Base-by-base conservation (phyloP, 2,329 filamentous ascomycete genomes). In the Aspergillus novoparasiticus region DNA sequence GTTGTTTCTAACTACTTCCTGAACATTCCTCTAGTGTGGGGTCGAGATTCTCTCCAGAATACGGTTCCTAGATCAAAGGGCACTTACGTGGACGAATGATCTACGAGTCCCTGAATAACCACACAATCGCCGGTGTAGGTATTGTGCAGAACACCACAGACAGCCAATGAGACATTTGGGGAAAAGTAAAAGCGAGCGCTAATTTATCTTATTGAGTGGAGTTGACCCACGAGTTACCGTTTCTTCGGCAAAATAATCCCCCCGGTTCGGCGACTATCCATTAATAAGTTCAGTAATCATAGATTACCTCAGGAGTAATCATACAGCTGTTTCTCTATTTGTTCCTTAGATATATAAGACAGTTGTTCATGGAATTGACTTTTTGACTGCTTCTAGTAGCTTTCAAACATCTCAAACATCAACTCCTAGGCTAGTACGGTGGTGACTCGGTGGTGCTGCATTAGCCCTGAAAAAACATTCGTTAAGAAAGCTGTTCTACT, bases 231-330 rank as follows among this genome's bases (percentile, higher is more conserved):
- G 51, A 36, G 51, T 14, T 54, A 34, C 51, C 51, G 51, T 30
- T 2, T 8, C 26, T 28, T 51, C 48, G 51, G 30, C 32, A 28
- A 28, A 36, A 39, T 55, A 55, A 39, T 51, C 51, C 5, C 32
- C 10, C 51, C 51, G 51, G n/a, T 34, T 55, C 51, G 51, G 51
- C 19, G 51, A 39, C n/a, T 55, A 55, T 32, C 11, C n/a, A 55
- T 55, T 55, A 55, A 16, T 55, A 55, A 55, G 51, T 55, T 55
- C n/a, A 39, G 26, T 55, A 55, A 55, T 55, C 51, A 55, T 55
- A 8, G 19, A 8, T 34, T 34, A 34, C 10, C 26, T 28, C 11
- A 34, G 12, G 10, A 34, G 32, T 11, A 11, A 34, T 12, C 32
- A 4, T 34, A 34, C 10, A 12, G 32, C 32, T 12, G 10, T 34